phyloP scores from a whole-genome alignment of 495 filamentous ascomycete genomes.

The Xylaria cubensis region DNA sequence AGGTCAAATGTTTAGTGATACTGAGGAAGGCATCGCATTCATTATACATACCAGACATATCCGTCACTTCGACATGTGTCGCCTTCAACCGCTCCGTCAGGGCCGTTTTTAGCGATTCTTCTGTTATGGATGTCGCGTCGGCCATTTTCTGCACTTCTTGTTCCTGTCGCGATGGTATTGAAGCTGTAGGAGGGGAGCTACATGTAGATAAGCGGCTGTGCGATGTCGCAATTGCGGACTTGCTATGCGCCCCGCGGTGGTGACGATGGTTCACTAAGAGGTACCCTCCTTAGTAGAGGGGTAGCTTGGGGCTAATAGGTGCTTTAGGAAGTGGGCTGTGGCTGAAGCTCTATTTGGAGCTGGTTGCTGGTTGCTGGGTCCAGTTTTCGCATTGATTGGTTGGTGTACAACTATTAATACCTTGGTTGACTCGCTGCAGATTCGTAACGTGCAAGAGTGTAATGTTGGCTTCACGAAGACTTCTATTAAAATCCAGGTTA shows the following conservation, averaged over 20 bases:
- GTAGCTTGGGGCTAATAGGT: not conserved
- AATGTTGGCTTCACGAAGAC: slow-evolving; percentile 22
- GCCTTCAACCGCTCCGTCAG: slow-evolving; percentile 78
- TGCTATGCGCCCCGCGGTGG: slow-evolving; percentile 22
- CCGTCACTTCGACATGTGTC: slow-evolving; percentile 86
- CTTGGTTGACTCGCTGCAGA: slow-evolving; percentile 9
- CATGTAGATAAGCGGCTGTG: not conserved
- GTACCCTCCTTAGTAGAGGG: not conserved
- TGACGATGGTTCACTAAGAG: no score
- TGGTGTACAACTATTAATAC: not conserved
- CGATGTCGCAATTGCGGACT: slow-evolving; percentile 20
- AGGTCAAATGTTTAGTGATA: no score
- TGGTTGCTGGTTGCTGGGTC: not conserved
- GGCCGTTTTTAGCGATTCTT: slow-evolving; percentile 69
- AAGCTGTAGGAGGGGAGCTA: not conserved
- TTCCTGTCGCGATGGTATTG: not conserved
- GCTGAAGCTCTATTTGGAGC: not conserved
- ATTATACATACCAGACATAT: slow-evolving; percentile 78
- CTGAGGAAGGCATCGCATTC: not conserved
- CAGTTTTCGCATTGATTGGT: slow-evolving; percentile 2
- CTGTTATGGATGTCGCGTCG: slow-evolving; percentile 66
- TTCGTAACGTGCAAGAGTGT: not conserved
- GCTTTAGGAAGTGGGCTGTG: not conserved
- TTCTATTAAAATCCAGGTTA: slow-evolving; percentile 2
- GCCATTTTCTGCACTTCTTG: slow-evolving; percentile 52